Base-by-base conservation (phyloP, 2,329 filamentous ascomycete genomes). In the Sclerotinia spermophila region DNA sequence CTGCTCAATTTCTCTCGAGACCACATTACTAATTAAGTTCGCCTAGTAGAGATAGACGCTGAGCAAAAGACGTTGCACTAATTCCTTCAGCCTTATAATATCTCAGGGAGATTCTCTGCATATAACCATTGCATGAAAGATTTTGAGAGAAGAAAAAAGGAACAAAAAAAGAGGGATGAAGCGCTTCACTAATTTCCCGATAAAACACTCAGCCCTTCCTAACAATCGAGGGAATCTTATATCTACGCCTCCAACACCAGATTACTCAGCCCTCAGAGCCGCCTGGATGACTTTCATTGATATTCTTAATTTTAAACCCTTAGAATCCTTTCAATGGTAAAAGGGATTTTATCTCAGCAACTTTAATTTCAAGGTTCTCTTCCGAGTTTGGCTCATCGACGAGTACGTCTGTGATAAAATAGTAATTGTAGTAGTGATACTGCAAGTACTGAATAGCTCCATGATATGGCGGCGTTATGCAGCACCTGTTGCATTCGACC, bases 61-160 rank as follows among this genome's bases (percentile, higher is more conserved):
- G 5, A n/a, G 21, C 24, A 24, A 15, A 56, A 56, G 19, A 56
- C 2, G 24, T 56, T 13, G 19, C 4, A 7, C 11, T 6, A 56
- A 15, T 7, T 2, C 4, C 13, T 38, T 17, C 5, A 8, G 38
- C 11, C 4, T 24, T 10, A n/a, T 6, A n/a, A 24, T 1, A 38
- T 3, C 38, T 24, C 38, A 2, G 17, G 13, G 6, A 5, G n/a
- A 2, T 15, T 38, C 33, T 40, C 11, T 4, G 19, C 8, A 24
- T 5, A 40, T 0, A 27, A 15, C 1, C 35, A 38, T 59, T 15
- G 3, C 0, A n/a, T 7, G 17, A 7, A 40, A 3, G 7, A n/a
- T 38, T 10, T 0, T 13, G 8, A n/a, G n/a, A 17, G n/a, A 27
- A 5, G 19, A 21, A 45, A 15, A 8, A 38, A 15, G 2, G 1